phyloP scores from a whole-genome alignment of 345 rosid species.

The Iberis pinnata region DNA sequence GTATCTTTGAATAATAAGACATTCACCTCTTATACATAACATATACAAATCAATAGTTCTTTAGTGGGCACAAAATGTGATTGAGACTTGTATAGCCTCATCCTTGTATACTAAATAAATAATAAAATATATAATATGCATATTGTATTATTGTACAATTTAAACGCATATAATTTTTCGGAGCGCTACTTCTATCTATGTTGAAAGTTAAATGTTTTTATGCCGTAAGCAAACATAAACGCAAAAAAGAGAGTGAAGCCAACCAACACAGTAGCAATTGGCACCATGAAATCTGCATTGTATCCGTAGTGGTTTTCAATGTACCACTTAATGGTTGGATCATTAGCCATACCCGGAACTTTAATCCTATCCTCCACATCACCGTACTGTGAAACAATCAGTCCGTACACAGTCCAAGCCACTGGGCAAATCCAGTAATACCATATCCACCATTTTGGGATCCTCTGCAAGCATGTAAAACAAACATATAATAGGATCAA shows the following conservation, averaged over 20 bases:
- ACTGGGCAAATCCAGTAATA: constrained; percentile 85
- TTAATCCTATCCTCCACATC: constrained; percentile 37
- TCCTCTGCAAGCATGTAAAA: constrained; percentile 22
- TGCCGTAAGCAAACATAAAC: constrained; percentile 63
- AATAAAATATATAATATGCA: no score
- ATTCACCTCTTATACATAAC: no score
- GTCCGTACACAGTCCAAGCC: constrained; percentile 78
- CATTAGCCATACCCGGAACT: constrained; percentile 33
- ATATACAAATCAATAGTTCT: no score
- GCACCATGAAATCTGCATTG: constrained; percentile 57
- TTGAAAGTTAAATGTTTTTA: constrained; percentile 70
- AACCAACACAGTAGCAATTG: constrained; percentile 53
- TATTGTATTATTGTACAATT: no score
- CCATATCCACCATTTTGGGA: constrained; percentile 93
- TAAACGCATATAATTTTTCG: no score
- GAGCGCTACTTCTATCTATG: constrained; percentile 30
- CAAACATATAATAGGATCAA: not conserved
- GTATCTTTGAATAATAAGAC: no score
- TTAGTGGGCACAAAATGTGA: no score
- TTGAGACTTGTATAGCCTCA: no score
- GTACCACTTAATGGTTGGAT: constrained; percentile 37
- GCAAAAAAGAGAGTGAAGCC: constrained; percentile 61
- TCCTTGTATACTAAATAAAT: no score
- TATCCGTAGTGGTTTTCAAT: constrained; percentile 54
- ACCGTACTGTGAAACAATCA: constrained; percentile 63